Evolutionary conservation across 208 protist species (phyloP), one percentile per base, ranked within the genome.

Genomic region (Phytomonas serpens): DNA sequence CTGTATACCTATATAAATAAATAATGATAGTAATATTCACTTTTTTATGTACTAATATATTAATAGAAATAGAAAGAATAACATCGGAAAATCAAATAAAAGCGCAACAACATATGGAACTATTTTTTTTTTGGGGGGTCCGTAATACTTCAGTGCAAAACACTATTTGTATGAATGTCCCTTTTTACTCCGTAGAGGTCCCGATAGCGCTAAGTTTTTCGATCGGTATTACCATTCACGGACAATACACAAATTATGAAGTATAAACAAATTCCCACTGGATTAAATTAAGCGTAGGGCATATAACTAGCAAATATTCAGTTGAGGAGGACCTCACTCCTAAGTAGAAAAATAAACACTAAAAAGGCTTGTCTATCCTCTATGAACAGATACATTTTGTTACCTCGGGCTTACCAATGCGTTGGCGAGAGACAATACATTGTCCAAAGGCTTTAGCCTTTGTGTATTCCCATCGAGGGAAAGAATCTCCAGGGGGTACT

Each of bases 61-160:
- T 51, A 37, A 37, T 13, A 42, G 16, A 38, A 13, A 30, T 37
- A 40, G 23, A 51, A 38, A 30, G 0, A 51, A 30, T 29, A 42
- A 13, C 16, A 11, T 38, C 1, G 52, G 40, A 27, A 52, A 75
- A 64, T 57, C 9, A 70, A 19, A 64, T 64, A 65, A 33, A 52
- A 7, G 29, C 30, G 27, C 32, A 33, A 27, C 34, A 67, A 67
- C 11, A 31, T 31, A 67, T 31, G 51, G 67, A 51, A 52, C n/a
- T 62, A 34, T 23, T 27, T 27, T 14, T 13, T 62, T 3, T 29
- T 34, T 38, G 11, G 32, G 31, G 1, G 19, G n/a, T n/a, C n/a
- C n/a, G n/a, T n/a, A n/a, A n/a, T n/a, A n/a, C n/a, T 47, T 23
- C 40, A 47, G 2, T 47, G 6, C 40, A 47, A 11, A 47, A 11